Conservation (phyloP, 495 filamentous ascomycete species). For the Annulohypoxylon maeteangense region DNA sequence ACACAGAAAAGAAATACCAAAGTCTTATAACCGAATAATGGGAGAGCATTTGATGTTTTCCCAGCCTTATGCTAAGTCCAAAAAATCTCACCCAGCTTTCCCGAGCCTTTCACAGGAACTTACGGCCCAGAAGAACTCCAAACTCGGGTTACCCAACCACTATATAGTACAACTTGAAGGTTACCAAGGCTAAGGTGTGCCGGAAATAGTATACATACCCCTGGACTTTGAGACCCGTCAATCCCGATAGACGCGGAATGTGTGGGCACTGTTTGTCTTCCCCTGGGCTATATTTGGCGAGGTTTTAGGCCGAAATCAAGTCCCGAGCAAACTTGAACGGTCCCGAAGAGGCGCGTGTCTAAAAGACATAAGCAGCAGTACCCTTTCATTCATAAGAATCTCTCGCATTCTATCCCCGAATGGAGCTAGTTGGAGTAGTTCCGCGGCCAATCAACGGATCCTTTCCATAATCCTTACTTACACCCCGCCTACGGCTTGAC, state of each 20-base stretch:
- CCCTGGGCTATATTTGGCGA: constrained; percentile 2
- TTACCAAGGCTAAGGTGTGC: neutral
- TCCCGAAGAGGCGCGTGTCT: constrained; percentile 1
- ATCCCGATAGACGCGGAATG: neutral
- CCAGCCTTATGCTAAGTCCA: too few relatives aligned
- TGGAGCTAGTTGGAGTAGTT: constrained; percentile 3
- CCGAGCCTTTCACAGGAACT: too few relatives aligned
- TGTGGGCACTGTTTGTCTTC: constrained; percentile 11
- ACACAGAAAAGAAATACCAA: too few relatives aligned
- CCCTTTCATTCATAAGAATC: neutral
- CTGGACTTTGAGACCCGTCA: neutral
- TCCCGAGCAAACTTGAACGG: constrained; percentile 26
- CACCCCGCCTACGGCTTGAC: neutral
- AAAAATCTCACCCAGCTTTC: too few relatives aligned
- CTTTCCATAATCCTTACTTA: constrained; percentile 16
- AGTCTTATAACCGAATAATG: too few relatives aligned
- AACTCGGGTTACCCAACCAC: neutral
- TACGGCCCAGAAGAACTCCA: neutral
- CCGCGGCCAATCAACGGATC: constrained; percentile 18
- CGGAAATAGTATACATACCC: neutral
- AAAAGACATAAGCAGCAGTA: constrained; percentile 5
- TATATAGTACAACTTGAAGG: neutral
- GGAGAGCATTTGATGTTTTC: too few relatives aligned
- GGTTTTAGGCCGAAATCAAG: neutral
- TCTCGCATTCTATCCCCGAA: constrained; percentile 8